Percentiles rank a stretch among this genome's conserved stretches.
These are phyloP conservation scores for Escovopsis sp. DNA, from an alignment of 2,329 filamentous ascomycete genomes.

Conservation along the genomic window DNA sequence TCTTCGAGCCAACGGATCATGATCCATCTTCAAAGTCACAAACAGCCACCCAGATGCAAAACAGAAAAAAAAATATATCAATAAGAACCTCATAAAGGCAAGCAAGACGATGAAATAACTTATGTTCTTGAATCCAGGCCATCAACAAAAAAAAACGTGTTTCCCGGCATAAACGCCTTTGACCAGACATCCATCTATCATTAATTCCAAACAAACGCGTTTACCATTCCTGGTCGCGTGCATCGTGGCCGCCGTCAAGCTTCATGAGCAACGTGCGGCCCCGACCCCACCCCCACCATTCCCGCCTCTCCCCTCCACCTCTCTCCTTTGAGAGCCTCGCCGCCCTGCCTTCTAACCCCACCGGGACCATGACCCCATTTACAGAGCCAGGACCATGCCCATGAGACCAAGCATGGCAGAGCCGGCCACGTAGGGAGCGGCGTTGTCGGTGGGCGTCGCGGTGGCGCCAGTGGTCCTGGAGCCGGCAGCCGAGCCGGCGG, in stretches of 20 bases:
- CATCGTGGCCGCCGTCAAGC: constrained; percentile 1
- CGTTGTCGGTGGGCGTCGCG: constrained; percentile 8
- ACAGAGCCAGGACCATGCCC: constrained; percentile 35
- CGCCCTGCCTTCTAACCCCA: background rate
- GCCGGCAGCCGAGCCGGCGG: constrained; percentile 1
- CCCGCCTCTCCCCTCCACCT: background rate
- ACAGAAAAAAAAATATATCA: too few species aligned
- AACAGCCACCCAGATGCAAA: too few species aligned
- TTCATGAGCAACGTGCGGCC: too few species aligned
- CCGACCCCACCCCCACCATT: too few species aligned
- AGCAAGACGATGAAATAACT: too few species aligned
- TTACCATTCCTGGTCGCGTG: background rate
- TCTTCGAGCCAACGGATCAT: too few species aligned
- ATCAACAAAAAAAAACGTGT: too few species aligned
- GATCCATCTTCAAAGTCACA: too few species aligned
- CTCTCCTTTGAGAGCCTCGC: background rate
- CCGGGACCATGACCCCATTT: constrained; percentile 13
- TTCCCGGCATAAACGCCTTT: too few species aligned
- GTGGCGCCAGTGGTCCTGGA: constrained; percentile 17
- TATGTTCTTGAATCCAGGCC: too few species aligned
- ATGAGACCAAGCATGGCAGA: constrained; percentile 28
- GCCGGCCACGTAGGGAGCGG: constrained; percentile 7
- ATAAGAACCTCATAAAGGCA: too few species aligned
- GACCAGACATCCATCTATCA: too few species aligned
- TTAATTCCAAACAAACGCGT: background rate